Conservation (phyloP, 2,329 filamentous ascomycete species). For the Periglandula ipomoeae region DNA sequence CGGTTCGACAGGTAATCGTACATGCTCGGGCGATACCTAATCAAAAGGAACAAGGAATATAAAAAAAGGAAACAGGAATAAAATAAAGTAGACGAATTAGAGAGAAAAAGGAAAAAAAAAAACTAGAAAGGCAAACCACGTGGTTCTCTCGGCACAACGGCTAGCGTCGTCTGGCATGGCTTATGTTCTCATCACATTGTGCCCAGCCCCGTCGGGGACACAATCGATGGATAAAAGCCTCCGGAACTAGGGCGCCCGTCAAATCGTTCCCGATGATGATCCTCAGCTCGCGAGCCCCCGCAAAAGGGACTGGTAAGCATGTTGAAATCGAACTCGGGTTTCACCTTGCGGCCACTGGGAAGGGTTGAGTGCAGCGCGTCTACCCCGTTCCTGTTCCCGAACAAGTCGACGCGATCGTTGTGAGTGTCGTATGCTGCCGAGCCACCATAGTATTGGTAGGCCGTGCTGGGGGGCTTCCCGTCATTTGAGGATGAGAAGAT, state of each 20-base stretch:
- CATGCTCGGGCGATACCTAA: neutral
- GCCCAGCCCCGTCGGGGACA: conserved; percentile 33
- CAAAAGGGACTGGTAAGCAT: conserved; percentile 37
- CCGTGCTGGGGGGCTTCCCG: conserved; percentile 38
- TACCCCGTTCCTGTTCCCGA: conserved; percentile 28
- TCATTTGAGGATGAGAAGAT: conserved; percentile 35
- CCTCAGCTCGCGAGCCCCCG: conserved; percentile 20
- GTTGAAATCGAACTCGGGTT: conserved; percentile 37
- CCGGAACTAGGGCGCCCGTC: conserved; percentile 42
- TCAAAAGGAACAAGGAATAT: neutral
- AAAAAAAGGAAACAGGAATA: neutral
- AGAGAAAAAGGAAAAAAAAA: neutral
- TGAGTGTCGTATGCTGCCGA: conserved; percentile 42
- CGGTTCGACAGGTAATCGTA: neutral
- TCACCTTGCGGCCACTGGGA: conserved; percentile 29
- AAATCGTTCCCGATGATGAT: conserved; percentile 35
- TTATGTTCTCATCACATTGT: conserved; percentile 29
- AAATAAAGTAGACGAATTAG: neutral
- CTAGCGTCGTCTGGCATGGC: neutral
- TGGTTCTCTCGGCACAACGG: neutral
- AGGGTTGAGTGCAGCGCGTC: conserved; percentile 23
- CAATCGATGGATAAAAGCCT: conserved; percentile 44
- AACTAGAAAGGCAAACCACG: neutral
- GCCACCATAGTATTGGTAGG: conserved; percentile 45
- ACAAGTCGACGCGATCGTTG: conserved; percentile 42